Evolutionary conservation across 2,329 filamentous ascomycete genomes (phyloP), one percentile per base, ranked within the genome.

Genomic region (Fusarium keratoplasticum): DNA sequence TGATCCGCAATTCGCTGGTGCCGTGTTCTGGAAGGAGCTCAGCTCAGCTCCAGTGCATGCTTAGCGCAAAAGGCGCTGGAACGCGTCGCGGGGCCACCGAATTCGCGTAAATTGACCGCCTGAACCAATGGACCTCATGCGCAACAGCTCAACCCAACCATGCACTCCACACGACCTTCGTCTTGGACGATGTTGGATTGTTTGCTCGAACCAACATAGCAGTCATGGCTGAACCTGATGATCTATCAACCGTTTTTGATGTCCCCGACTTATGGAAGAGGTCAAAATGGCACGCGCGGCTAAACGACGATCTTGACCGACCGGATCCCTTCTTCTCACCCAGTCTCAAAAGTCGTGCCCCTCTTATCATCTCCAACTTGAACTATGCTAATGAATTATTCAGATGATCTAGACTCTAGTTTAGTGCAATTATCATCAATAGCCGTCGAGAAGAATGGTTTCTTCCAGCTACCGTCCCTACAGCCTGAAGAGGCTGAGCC

Each of bases 241-340:
- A 86, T 44, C 78, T 82, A 63, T 85, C 88, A 57, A 83, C 92
- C 78, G 86, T 91, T 35, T 94, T 94, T 78, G 87, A 88, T 42
- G 89, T 91, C 54, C 89, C 90, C 42, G 86, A 91, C 77, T 87
- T 93, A 70, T 90, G 88, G 87, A 84, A 84, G 64, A 82, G 86
- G 29, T 90, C 91, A 3, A 85, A 82, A 74, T 87, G 87, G 81
- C 81, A 89, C 40, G 81, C 85, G 9, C 71, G 79, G 55, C 35
- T 78, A 25, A 69, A 67, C 25, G 61, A 59, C 36, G 72, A 78
- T 29, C 29, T 42, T 10, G 71, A 70, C 25, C 47, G 71, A 29
- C 55, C 69, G 20, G 66, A 77, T 47, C 70, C 79, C 10, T 87
- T 89, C 77, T 90, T 90, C 78, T 78, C 83, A 27, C 78, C 84